Percentiles rank a stretch among this genome's conserved stretches.
These are phyloP conservation scores for Hanseniaspora singularis DNA, from an alignment of 805 yeast genomes.

Conservation along the genomic window DNA sequence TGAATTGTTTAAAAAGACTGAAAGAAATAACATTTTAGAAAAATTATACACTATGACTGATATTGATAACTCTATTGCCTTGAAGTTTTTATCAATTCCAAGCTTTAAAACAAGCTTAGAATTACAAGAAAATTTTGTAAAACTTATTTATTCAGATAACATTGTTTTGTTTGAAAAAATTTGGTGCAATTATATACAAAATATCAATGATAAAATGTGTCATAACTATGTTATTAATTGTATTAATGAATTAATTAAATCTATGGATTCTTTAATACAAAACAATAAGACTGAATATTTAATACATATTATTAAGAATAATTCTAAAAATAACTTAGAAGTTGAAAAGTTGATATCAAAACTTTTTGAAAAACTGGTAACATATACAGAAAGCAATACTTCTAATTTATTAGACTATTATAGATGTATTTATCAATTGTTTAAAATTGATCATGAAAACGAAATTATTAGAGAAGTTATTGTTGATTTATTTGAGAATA, in stretches of 20 bases:
- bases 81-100: constrained; percentile 6
- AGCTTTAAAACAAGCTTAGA: constrained; percentile 9
- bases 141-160: not conserved
- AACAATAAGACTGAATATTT: not conserved
- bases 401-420: not conserved
- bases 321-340: not conserved
- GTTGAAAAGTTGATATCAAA: not conserved
- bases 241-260: not conserved
- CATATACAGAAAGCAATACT: not conserved
- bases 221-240: not conserved
- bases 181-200: constrained; percentile 9
- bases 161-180: not conserved
- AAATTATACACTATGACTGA: not conserved
- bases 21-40: not conserved
- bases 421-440: not conserved
- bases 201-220: constrained; percentile 5
- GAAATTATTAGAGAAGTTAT: not conserved
- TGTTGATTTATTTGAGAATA: not conserved
- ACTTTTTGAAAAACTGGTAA: not conserved
- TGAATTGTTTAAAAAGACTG: constrained; percentile 1
- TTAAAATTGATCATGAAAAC: not conserved
- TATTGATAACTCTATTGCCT: not conserved
- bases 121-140: constrained; percentile 4
- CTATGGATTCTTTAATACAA: not conserved
- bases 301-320: not conserved